phyloP scores from a whole-genome alignment of 495 filamentous ascomycete species.

The Trichocladium antarcticum region DNA sequence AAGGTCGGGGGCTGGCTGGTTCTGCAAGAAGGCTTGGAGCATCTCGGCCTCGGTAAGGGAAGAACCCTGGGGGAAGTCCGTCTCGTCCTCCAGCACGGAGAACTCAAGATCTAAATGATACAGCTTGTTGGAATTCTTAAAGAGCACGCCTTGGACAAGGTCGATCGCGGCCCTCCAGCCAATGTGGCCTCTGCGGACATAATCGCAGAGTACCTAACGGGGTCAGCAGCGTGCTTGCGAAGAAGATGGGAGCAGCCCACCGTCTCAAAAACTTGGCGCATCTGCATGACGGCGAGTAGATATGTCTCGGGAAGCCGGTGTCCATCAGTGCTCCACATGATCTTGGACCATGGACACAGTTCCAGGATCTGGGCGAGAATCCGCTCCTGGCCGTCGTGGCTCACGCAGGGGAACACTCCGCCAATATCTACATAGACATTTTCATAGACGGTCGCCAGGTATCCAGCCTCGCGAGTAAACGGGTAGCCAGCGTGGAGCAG shows the following conservation, averaged over 20 bases:
- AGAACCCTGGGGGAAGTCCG: slow-evolving; percentile 4
- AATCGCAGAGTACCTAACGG: slow-evolving; percentile 48
- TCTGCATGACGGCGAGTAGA: slow-evolving; percentile 64
- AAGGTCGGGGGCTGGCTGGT: slow-evolving; percentile 56
- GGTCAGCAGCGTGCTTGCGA: neutral
- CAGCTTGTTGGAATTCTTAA: slow-evolving; percentile 58
- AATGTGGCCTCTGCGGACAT: slow-evolving; percentile 48
- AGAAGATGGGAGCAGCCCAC: slow-evolving; percentile 25
- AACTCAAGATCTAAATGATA: slow-evolving; percentile 47
- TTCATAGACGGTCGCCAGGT: slow-evolving; percentile 66
- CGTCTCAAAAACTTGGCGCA: slow-evolving; percentile 60
- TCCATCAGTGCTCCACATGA: slow-evolving; percentile 79
- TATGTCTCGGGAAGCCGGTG: slow-evolving; percentile 79
- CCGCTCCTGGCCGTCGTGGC: slow-evolving; percentile 64
- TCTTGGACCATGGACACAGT: slow-evolving; percentile 61
- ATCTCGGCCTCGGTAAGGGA: slow-evolving; percentile 31
- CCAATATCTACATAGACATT: slow-evolving; percentile 84
- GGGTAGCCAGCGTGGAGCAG: slow-evolving; percentile 79
- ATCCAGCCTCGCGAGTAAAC: slow-evolving; percentile 71
- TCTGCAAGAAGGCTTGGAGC: slow-evolving; percentile 48
- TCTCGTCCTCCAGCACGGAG: slow-evolving; percentile 21
- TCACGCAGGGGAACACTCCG: slow-evolving; percentile 75
- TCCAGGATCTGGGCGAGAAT: slow-evolving; percentile 67
- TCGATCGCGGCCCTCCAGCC: slow-evolving; percentile 45
- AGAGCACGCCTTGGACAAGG: slow-evolving; percentile 50